Evolutionary conservation across 2,329 filamentous ascomycete species (phyloP), one percentile per base, ranked within the genome.

Genomic region (Colletotrichum limetticola): DNA sequence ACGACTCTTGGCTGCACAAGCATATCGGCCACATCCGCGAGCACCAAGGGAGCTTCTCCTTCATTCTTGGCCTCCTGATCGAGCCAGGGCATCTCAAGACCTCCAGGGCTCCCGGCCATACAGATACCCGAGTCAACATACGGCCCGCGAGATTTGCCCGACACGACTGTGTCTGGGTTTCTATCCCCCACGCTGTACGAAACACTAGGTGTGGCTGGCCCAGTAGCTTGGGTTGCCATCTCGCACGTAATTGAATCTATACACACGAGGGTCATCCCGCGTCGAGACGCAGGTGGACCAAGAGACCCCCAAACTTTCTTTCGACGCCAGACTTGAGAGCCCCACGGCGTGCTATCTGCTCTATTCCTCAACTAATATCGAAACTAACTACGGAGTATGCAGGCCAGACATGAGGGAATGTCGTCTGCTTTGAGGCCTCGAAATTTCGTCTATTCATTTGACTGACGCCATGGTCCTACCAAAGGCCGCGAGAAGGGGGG

Each of bases 281-380:
- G 70, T 64, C 66, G 56, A 55, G 60, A 72, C 63, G 63, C 46
- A 58, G 70, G 69, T 72, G 68, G 72, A 74, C 68, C 63, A 72
- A 56, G 35, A 61, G 60, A 73, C 69, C 69, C 70, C 61, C 70
- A 66, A 74, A 74, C 70, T 66, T 73, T 74, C 72, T 74, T 70
- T 74, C 61, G 46, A 74, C 65, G 70, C 72, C 72, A 49, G 32
- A 11, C 26, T 16, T 26, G 28, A 28, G 55, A 24, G 42, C 49
- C 35, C 32, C n/a, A 30, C 66, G 24, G 52, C 30, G 42, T 49
- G 8, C n/a, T 52, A 28, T 46, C 24, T 60, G 24, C 30, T 61
- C 22, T 55, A 7, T 32, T 53, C 9, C 22, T 22, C 11, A 24
- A 30, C n/a, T 58, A 30, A 22, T 49, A 49, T n/a, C 19, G 42